A percentile compares a stretch with the other conserved stretches of the same genome.
Evolutionary conservation across 176 grass and related monocot species (phyloP).

Genomic region (Triticum timopheevii): DNA sequence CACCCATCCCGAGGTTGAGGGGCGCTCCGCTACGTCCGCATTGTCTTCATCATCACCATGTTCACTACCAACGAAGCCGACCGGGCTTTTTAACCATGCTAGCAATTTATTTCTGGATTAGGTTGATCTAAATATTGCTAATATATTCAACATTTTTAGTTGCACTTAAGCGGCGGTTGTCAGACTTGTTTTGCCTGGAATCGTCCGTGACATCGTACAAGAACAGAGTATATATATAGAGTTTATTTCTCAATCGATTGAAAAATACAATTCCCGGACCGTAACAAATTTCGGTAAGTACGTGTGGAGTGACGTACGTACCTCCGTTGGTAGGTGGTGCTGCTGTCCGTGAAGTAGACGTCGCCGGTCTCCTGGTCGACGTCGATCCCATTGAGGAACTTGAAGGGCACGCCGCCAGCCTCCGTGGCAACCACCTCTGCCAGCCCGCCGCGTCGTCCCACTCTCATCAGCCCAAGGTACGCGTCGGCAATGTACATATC

Average conservation of each 20-base stretch:
- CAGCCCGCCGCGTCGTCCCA: constrained; percentile 47
- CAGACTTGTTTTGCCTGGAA: background rate
- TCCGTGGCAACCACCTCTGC: constrained; percentile 44
- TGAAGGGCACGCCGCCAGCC: constrained; percentile 68
- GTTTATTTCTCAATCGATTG: too few species aligned
- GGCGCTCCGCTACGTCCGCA: too few species aligned
- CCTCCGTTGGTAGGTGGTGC: constrained; percentile 54
- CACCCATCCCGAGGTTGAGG: too few species aligned
- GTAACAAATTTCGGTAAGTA: background rate
- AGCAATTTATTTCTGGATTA: too few species aligned
- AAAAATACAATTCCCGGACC: background rate
- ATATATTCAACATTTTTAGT: background rate
- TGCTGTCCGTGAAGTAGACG: constrained; percentile 94
- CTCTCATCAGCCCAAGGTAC: constrained; percentile 71
- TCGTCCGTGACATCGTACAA: too few species aligned
- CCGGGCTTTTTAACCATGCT: too few species aligned
- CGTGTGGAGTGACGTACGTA: constrained; percentile 10
- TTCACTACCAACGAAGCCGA: too few species aligned
- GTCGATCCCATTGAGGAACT: constrained; percentile 77
- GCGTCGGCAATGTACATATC: constrained; percentile 87
- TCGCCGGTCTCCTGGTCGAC: constrained; percentile 77
- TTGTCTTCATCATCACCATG: too few species aligned
- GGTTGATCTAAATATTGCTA: too few species aligned
- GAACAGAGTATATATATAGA: too few species aligned
- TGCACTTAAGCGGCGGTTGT: background rate